phyloP scores from a whole-genome alignment of 2,329 filamentous ascomycete species.

The Daldinia sp. region DNA sequence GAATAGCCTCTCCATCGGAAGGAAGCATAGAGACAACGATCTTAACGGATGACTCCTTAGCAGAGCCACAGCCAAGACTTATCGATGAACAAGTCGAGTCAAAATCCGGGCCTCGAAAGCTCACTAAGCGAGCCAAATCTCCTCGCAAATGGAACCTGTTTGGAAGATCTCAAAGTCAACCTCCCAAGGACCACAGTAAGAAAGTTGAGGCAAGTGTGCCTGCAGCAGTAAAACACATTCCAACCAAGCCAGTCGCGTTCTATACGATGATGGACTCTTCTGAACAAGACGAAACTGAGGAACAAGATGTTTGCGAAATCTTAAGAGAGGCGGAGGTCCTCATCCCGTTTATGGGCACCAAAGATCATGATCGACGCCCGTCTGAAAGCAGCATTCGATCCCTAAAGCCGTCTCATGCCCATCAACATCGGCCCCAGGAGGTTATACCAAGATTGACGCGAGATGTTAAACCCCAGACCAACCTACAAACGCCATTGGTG shows the following conservation, averaged over 20 bases:
- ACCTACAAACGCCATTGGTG: conserved; percentile 12
- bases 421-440: conserved; percentile 11
- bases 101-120: conserved; percentile 62
- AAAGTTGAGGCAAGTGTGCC: conserved; percentile 57
- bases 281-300: conserved; percentile 61
- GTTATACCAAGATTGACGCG: neutral
- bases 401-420: conserved; percentile 20
- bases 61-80: conserved; percentile 56
- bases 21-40: conserved; percentile 69
- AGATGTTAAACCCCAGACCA: neutral
- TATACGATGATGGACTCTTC: conserved; percentile 73
- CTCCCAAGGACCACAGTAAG: conserved; percentile 54
- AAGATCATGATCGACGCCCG: conserved; percentile 34
- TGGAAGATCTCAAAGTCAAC: conserved; percentile 64
- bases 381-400: conserved; percentile 36
- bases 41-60: conserved; percentile 67
- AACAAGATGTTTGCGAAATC: conserved; percentile 60
- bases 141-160: conserved; percentile 75
- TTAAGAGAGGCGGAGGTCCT: conserved; percentile 63
- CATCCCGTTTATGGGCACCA: conserved; percentile 19
- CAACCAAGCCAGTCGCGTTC: conserved; percentile 67
- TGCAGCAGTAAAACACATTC: conserved; percentile 62
- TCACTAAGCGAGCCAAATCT: conserved; percentile 66
- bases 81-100: conserved; percentile 50
- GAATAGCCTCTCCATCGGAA: conserved; percentile 61